Evolutionary conservation across 2,329 filamentous ascomycete genomes (phyloP).

Genomic region (Sarocladium kiliense): DNA sequence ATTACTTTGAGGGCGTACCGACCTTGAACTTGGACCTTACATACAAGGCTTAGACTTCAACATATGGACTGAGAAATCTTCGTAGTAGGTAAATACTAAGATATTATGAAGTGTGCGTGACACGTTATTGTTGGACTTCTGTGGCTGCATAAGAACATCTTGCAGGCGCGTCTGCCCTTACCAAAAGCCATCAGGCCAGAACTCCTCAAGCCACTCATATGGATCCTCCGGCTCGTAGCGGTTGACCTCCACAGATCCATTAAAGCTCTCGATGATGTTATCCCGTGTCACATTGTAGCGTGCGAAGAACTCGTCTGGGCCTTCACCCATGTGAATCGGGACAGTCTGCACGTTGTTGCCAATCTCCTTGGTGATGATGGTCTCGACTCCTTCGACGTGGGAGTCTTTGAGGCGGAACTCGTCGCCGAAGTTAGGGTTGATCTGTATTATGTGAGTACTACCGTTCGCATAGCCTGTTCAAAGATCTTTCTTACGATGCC

Average conservation of each 20-base stretch:
- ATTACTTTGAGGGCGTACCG: too few relatives aligned
- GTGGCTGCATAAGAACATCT: too few relatives aligned
- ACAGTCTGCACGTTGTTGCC: conserved; percentile 23
- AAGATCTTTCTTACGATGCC: too few relatives aligned
- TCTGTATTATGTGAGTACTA: conserved; percentile 13
- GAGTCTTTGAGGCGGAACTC: conserved; percentile 23
- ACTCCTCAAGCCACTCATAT: conserved; percentile 50
- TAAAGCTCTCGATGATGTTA: conserved; percentile 18
- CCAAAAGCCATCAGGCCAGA: conserved; percentile 29
- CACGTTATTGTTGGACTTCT: too few relatives aligned
- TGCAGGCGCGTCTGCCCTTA: too few relatives aligned
- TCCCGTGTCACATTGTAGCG: conserved; percentile 22
- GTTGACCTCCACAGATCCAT: conserved; percentile 16
- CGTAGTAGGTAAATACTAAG: too few relatives aligned
- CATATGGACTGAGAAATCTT: too few relatives aligned
- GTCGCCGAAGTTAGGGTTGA: conserved; percentile 24
- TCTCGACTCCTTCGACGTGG: conserved; percentile 19
- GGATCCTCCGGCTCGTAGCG: conserved; percentile 29
- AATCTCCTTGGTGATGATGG: conserved; percentile 22
- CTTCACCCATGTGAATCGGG: conserved; percentile 18
- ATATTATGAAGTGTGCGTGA: too few relatives aligned
- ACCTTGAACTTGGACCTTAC: too few relatives aligned
- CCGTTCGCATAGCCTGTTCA: background rate
- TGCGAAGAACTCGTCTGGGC: conserved; percentile 23
- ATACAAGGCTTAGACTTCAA: too few relatives aligned